Evolutionary conservation across 2,329 filamentous ascomycete genomes (phyloP), one percentile per base, ranked within the genome.

Genomic region (Camillea tinctor): DNA sequence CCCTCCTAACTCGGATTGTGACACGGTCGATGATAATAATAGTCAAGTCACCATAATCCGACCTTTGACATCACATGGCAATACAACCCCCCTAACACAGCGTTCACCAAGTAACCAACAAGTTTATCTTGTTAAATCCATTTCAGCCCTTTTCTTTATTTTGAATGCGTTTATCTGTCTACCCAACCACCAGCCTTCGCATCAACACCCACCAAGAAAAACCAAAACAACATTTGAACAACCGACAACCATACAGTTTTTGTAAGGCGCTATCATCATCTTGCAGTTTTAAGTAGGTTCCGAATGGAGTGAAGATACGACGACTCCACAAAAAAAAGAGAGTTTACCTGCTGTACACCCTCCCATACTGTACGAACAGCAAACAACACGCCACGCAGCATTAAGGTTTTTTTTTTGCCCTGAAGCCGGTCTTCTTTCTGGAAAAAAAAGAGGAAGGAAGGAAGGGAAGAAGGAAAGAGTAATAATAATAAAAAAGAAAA

Each of bases 11-110:
- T 22, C n/a, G 40, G 54, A 17, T 21, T 23, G 49, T 22, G 15
- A 15, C 21, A 24, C 21, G 44, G 54, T 55, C 54, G 54, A 55
- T 55, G 54, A 50, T 48, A 55, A 55, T 55, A 55, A 55, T 55
- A 50, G 36, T 49, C 40, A 55, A 21, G 30, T 15, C 20, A 44
- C 54, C 51, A 52, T 23, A 24, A 23, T 21, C 22, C 9, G 17
- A 36, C 2, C 26, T 21, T 44, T 44, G 36, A 44, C 36, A 44
- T 44, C 36, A 44, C 36, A 50, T 50, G 49, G 49, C 49, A 50
- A 50, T 50, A 4, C 21, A 9, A 17, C 9, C 7, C 9, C 7
- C 49, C 19, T 50, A 44, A 44, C 36, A 44, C 11, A 4, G 36
- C 36, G 13, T 44, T 44, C 13, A 44, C 36, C 36, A 44, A 44